Evolutionary conservation across 2,329 filamentous ascomycete genomes (phyloP).

Genomic region (Ophiostoma sp.): DNA sequence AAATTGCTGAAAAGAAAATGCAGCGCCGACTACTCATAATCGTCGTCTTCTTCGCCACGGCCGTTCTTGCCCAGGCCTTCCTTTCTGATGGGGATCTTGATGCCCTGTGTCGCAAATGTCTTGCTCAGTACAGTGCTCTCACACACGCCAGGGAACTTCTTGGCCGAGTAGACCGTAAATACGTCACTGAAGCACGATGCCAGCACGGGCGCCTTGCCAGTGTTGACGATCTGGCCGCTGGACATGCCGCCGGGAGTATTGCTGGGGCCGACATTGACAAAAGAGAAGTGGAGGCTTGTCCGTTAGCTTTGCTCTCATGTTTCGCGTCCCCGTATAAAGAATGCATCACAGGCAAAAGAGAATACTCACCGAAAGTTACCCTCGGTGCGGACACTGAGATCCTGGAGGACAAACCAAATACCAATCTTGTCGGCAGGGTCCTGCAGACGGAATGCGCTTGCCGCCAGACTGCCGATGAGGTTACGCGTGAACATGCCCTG

Average conservation of each 20-base stretch:
- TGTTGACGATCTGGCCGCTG: constrained; percentile 55
- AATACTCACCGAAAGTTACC: constrained; percentile 72
- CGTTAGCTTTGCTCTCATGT: constrained; percentile 17
- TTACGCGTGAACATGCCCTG: constrained; percentile 91
- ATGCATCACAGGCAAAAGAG: neutral
- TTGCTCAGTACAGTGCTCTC: constrained; percentile 89
- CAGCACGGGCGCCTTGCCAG: constrained; percentile 71
- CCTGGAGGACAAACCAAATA: constrained; percentile 95
- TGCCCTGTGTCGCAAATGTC: constrained; percentile 86
- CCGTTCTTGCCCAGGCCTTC: constrained; percentile 57
- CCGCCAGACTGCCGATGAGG: constrained; percentile 84
- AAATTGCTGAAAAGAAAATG: too few species aligned
- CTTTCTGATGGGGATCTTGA: constrained; percentile 94
- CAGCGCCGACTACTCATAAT: constrained; percentile 20
- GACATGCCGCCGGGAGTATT: constrained; percentile 34
- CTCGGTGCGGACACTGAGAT: constrained; percentile 89
- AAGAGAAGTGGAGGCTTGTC: constrained; percentile 60
- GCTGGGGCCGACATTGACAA: constrained; percentile 71
- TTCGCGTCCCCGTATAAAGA: too few species aligned
- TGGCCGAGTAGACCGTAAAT: constrained; percentile 92
- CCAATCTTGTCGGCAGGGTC: constrained; percentile 76
- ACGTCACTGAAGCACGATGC: constrained; percentile 80
- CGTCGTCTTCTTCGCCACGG: constrained; percentile 48
- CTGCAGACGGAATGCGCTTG: constrained; percentile 77
- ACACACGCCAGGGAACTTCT: constrained; percentile 97